A percentile compares a stretch with the other conserved stretches of the same genome.
These are phyloP conservation scores for Sphaerulina vaccinii DNA, from an alignment of 2,329 filamentous ascomycete genomes.

Conservation along the genomic window DNA sequence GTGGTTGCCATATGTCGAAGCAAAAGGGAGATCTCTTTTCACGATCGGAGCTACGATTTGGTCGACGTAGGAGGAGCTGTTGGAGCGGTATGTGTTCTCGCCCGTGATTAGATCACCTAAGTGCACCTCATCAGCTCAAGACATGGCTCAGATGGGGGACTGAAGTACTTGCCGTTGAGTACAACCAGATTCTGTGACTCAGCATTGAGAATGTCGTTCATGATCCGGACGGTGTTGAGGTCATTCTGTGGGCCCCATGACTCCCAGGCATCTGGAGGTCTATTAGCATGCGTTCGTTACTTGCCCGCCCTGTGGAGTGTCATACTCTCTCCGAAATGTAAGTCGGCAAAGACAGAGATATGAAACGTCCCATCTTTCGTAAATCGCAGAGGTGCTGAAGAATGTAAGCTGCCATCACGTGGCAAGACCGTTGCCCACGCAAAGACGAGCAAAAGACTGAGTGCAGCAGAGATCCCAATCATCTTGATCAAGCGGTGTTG, in stretches of 20 bases:
- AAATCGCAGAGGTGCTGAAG: constrained; percentile 27
- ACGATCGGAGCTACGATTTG: constrained; percentile 60
- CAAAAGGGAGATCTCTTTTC: constrained; percentile 58
- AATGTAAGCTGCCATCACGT: background rate
- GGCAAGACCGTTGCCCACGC: background rate
- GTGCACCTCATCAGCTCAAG: too few species aligned
- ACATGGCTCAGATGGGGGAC: background rate
- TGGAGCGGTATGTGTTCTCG: constrained; percentile 58
- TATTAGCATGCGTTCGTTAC: constrained; percentile 36
- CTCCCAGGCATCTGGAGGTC: constrained; percentile 29
- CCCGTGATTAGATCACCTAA: constrained; percentile 65
- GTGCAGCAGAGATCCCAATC: background rate
- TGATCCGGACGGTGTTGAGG: constrained; percentile 55
- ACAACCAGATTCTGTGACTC: constrained; percentile 63
- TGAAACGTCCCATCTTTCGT: constrained; percentile 44
- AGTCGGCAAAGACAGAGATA: constrained; percentile 63
- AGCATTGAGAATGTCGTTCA: constrained; percentile 57
- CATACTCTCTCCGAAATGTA: constrained; percentile 65
- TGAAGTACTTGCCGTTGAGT: constrained; percentile 50
- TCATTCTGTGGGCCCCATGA: constrained; percentile 52
- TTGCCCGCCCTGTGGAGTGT: background rate
- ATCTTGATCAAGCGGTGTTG: background rate
- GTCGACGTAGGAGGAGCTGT: constrained; percentile 60
- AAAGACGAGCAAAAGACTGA: background rate
- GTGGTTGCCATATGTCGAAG: constrained; percentile 70